phyloP scores from a whole-genome alignment of 106 monocot species.

The Vanilla planifolia region DNA sequence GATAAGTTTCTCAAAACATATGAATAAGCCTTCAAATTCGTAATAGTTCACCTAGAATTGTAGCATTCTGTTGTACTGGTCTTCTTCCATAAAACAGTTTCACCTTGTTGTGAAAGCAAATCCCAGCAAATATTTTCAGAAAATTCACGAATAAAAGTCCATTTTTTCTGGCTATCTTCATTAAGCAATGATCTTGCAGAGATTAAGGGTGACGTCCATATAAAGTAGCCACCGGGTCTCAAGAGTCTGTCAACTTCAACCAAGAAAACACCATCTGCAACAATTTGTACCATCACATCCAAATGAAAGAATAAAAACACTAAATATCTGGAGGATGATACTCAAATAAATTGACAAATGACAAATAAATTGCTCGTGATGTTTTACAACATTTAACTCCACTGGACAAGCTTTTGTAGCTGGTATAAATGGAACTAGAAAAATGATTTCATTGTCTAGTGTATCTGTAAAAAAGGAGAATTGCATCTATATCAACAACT shows the following conservation, averaged over 20 bases:
- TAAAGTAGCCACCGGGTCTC: slow-evolving; percentile 85
- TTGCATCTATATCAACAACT: too few species aligned
- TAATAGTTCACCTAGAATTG: slow-evolving; percentile 55
- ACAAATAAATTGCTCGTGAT: too few species aligned
- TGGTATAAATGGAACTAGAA: too few species aligned
- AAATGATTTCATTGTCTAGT: too few species aligned
- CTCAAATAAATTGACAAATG: too few species aligned
- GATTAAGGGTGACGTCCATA: slow-evolving; percentile 65
- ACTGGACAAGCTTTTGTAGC: too few species aligned
- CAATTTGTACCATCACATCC: too few species aligned
- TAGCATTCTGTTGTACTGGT: slow-evolving; percentile 61
- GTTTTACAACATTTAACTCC: too few species aligned
- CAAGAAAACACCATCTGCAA: slow-evolving; percentile 71
- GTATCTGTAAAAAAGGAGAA: too few species aligned
- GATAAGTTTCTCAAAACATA: not conserved
- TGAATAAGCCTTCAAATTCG: not conserved
- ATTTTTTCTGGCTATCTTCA: slow-evolving; percentile 64
- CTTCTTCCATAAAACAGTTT: slow-evolving; percentile 91
- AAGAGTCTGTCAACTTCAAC: slow-evolving; percentile 83
- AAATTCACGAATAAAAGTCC: slow-evolving; percentile 38
- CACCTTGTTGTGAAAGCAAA: slow-evolving; percentile 77
- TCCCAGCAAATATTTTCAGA: slow-evolving; percentile 83
- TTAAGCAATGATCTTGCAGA: slow-evolving; percentile 44
- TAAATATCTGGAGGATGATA: too few species aligned
- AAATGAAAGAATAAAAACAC: too few species aligned